Base-by-base conservation (phyloP, 2,329 filamentous ascomycete species). In the Cladosporium austrohemisphaericum region DNA sequence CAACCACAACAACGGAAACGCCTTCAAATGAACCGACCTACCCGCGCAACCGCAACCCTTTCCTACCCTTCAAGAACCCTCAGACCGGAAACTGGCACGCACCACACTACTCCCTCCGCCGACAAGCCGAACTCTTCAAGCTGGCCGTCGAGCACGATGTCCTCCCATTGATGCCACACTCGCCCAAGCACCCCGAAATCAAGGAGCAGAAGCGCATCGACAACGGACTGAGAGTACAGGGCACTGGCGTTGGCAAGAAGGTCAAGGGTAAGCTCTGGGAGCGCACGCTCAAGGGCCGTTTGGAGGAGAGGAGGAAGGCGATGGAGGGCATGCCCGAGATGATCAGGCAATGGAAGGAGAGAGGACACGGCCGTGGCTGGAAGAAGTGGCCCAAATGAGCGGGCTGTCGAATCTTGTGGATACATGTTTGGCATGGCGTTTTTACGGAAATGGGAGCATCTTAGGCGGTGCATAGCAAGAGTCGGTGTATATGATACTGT, bases 241-340 rank as follows among this genome's bases (percentile, higher is more conserved):
- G 92, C 61, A 97, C 92, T 1, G 92, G 93, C 76, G 55, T 61
- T 7, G 92, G 90, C 51, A 84, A 96, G 72, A 84, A 79, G 71
- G 92, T 96, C 68, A 98, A 97, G 85, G 93, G 93, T 69, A 92
- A 96, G 71, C 78, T 83, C 61, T 88, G 91, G 82, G 93, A 98
- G 77, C 82, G 93, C 66, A 86, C 85, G 63, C 75, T 96, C 74
- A 84, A 87, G 72, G 76, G 79, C 54, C 83, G 84, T 76, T 82
- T 97, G 79, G 89, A 95, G 68, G 83, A 87, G 74, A 84, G 90
- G 72, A 86, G 86, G 78, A 80, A 88, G 70, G 93, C 93, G 52
- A 96, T 97, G 88, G 70, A 94, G 74, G 84, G 85, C 52, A 98
- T 98, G 93, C 90, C 92, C 56, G 82, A 85, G 64, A 80, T 97